These are phyloP conservation scores for Lunularia cruciata DNA, from an alignment of 225 moss, liverwort and hornwort species.

Conservation along the genomic window DNA sequence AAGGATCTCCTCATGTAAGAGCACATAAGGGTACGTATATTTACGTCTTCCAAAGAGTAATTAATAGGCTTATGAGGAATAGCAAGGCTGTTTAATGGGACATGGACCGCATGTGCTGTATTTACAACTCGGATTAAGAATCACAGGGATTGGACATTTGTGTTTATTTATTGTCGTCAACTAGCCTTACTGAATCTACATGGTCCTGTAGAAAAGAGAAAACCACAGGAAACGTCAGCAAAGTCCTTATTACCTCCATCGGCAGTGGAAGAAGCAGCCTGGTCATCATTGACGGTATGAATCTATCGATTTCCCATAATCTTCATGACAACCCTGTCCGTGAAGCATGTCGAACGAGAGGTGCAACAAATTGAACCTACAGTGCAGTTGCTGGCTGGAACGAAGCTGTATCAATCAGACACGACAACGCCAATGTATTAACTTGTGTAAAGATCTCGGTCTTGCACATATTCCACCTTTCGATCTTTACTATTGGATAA, in stretches of 20 bases:
- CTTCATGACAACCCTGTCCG: too few species aligned
- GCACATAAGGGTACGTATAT: not conserved
- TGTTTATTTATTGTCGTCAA: too few species aligned
- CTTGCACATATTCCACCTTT: too few species aligned
- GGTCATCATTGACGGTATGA: conserved; percentile 19
- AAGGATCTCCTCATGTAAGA: not conserved
- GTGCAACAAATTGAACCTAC: too few species aligned
- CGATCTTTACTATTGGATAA: too few species aligned
- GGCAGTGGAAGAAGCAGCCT: conserved; percentile 21
- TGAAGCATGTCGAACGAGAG: too few species aligned
- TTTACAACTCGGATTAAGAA: not conserved
- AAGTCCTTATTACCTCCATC: not conserved
- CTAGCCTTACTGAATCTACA: not conserved
- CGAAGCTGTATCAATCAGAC: too few species aligned
- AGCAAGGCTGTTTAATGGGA: not conserved
- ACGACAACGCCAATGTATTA: too few species aligned
- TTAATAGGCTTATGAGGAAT: not conserved
- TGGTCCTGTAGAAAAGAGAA: conserved; percentile 2
- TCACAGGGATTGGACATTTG: not conserved
- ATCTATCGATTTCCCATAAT: not conserved
- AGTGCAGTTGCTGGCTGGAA: too few species aligned
- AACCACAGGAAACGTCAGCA: not conserved
- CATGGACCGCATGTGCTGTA: not conserved
- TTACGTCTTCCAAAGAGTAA: too few species aligned
- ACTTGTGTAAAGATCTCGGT: too few species aligned